Percentiles rank a stretch among this genome's conserved stretches.
Evolutionary conservation across 2,329 filamentous ascomycete species (phyloP).

Genomic region (Apiospora kogelbergensis): DNA sequence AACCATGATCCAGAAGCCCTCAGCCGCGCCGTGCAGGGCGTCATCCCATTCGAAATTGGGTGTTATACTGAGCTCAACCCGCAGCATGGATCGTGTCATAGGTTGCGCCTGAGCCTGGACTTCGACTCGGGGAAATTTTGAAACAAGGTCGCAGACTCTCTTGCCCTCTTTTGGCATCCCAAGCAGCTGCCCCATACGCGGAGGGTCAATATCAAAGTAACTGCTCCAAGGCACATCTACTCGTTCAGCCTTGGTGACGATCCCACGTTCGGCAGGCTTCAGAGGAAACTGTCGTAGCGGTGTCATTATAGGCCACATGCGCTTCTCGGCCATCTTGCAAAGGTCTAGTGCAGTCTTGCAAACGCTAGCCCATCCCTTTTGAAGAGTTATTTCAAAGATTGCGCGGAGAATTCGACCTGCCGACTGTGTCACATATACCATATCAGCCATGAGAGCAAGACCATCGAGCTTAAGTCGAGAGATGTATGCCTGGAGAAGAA

Average conservation of each 20-base stretch:
- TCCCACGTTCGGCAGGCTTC: slow-evolving; percentile 69
- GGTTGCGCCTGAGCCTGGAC: slow-evolving; percentile 93
- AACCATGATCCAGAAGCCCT: slow-evolving; percentile 95
- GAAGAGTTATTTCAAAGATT: slow-evolving; percentile 95
- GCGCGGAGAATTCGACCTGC: slow-evolving; percentile 93
- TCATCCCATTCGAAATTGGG: slow-evolving; percentile 98
- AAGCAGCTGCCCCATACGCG: slow-evolving; percentile 91
- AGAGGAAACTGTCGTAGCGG: slow-evolving; percentile 86
- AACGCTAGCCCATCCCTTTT: slow-evolving; percentile 93
- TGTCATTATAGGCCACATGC: slow-evolving; percentile 99
- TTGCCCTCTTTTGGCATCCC: slow-evolving; percentile 87
- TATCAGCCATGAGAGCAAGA: slow-evolving; percentile 93
- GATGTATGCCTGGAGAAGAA: slow-evolving; percentile 93
- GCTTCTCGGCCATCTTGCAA: slow-evolving; percentile 98
- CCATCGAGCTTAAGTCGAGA: slow-evolving; percentile 92
- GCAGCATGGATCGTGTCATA: slow-evolving; percentile 89
- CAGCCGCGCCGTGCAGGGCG: slow-evolving; percentile 78
- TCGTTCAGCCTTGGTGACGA: slow-evolving; percentile 88
- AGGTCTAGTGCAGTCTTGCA: slow-evolving; percentile 90
- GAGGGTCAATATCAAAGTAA: slow-evolving; percentile 95
- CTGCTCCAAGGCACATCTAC: slow-evolving; percentile 92
- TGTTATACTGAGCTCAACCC: slow-evolving; percentile 85
- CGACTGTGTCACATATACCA: slow-evolving; percentile 98
- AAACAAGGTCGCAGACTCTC: slow-evolving; percentile 79
- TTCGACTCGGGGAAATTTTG: slow-evolving; percentile 91